Conservation (phyloP, 495 filamentous ascomycete species). For the Penicillium manginii region DNA sequence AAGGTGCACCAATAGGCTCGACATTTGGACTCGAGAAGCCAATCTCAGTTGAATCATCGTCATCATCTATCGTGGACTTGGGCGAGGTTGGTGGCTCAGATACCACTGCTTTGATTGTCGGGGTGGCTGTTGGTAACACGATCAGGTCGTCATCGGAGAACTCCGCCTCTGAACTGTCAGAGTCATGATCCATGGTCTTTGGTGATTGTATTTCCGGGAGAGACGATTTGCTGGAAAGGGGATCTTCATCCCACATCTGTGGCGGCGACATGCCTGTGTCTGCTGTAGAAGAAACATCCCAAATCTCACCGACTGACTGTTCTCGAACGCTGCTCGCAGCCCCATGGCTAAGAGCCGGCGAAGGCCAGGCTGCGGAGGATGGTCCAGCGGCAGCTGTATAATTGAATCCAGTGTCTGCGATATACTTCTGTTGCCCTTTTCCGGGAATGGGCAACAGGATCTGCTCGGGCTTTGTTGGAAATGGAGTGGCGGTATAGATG, state of each 20-base stretch:
- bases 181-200: conserved; percentile 27
- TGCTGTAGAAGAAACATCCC: conserved; percentile 48
- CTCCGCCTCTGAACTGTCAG: conserved; percentile 29
- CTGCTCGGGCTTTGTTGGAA: conserved; percentile 57
- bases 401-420: conserved; percentile 39
- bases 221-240: conserved; percentile 46
- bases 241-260: conserved; percentile 51
- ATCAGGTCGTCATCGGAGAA: conserved; percentile 47
- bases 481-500: conserved; percentile 50
- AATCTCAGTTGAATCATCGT: conserved; percentile 27
- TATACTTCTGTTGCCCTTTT: conserved; percentile 44
- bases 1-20: conserved; percentile 46
- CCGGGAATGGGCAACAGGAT: conserved; percentile 51
- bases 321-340: conserved; percentile 36
- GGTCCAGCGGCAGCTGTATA: conserved; percentile 23
- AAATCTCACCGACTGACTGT: conserved; percentile 38
- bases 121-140: conserved; percentile 37
- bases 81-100: conserved; percentile 35
- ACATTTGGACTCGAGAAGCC: conserved; percentile 49
- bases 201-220: conserved; percentile 38
- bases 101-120: conserved; percentile 47
- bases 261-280: conserved; percentile 46
- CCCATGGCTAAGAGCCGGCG: conserved; percentile 34
- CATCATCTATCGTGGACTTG: conserved; percentile 15
- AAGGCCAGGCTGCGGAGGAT: conserved; percentile 30